These are phyloP conservation scores for Trichoderma asperelloides DNA, from an alignment of 495 filamentous ascomycete genomes.

Conservation along the genomic window DNA sequence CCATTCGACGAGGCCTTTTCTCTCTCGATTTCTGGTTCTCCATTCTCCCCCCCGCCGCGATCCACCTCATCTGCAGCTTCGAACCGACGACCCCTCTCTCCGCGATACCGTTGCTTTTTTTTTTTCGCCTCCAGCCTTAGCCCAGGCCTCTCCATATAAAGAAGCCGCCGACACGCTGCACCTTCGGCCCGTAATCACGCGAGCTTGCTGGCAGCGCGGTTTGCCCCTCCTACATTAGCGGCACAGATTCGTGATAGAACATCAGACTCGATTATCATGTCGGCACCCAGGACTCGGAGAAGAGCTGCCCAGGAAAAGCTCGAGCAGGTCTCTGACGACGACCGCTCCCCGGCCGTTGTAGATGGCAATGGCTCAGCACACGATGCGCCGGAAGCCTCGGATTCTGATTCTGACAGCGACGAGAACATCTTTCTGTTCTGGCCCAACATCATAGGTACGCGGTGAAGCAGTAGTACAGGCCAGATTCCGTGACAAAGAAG, in stretches of 20 bases:
- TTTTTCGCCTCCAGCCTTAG: neutral
- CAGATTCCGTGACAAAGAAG: neutral
- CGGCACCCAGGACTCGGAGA: conserved; percentile 24
- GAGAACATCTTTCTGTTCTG: conserved; percentile 94
- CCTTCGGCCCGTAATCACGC: neutral
- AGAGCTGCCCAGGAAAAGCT: conserved; percentile 22
- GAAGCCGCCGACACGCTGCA: neutral
- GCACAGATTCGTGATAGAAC: neutral
- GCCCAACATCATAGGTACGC: conserved; percentile 85
- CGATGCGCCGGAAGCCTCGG: conserved; percentile 15
- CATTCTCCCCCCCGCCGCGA: neutral
- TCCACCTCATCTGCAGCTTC: neutral
- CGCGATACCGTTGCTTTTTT: neutral
- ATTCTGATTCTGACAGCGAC: conserved; percentile 22
- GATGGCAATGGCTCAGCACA: conserved; percentile 24
- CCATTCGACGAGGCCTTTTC: neutral
- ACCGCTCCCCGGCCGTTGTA: conserved; percentile 7
- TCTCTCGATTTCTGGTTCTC: neutral
- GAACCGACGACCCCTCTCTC: neutral
- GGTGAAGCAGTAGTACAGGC: neutral
- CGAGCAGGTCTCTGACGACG: neutral
- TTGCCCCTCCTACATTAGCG: neutral
- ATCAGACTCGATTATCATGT: conserved; percentile 18
- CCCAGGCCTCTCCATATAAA: neutral
- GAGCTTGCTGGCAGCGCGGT: neutral